Base-by-base conservation (phyloP, 1,284 basidiomycete species). In the Tausonia pullulans region DNA sequence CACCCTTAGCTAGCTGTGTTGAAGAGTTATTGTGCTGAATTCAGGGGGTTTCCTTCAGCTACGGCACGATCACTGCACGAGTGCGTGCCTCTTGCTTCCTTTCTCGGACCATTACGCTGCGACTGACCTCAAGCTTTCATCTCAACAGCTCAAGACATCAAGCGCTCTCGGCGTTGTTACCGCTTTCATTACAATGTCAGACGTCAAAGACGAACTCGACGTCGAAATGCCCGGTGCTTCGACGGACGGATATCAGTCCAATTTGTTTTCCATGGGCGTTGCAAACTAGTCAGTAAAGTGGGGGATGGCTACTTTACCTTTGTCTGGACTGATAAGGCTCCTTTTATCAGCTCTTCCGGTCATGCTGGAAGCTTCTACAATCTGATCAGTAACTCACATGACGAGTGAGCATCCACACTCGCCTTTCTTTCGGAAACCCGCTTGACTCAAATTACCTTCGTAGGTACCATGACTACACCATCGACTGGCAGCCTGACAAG, bases 141-240 rank as follows among this genome's bases (percentile, higher is more conserved):
- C 27, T 27, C 27, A 27, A 27, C 27, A 27, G 58, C 70, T 88
- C 84, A 74, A 74, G 81, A 79, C 62, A 3, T 70, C 65, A 49
- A 68, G 68, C 62, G 89, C 86, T 84, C 78, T 73, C 44, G 88
- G 88, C 49, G 83, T 91, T 40, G 84, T 92, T 58, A 85, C 86
- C 0, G 87, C 88, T 1, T 88, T 88, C 73, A 90, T 91, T 72
- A 86, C 85, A 5, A 90, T 90, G 89, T 87, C 84, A 63, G 83
- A 86, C 69, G 81, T 88, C 71, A 88, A 87, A 73, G 87, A 63
- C 60, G 60, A 61, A 43, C 52, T 61, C 60, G 60, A 61, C 27
- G 45, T 59, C 52, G 27, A 41, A 58, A 40, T 50, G n/a, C 58
- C 58, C n/a, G 48, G 48, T 14, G 48, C 48, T 9, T 14, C 48